phyloP scores from a whole-genome alignment of 2,329 filamentous ascomycete species.

The Apiospora koreana region DNA sequence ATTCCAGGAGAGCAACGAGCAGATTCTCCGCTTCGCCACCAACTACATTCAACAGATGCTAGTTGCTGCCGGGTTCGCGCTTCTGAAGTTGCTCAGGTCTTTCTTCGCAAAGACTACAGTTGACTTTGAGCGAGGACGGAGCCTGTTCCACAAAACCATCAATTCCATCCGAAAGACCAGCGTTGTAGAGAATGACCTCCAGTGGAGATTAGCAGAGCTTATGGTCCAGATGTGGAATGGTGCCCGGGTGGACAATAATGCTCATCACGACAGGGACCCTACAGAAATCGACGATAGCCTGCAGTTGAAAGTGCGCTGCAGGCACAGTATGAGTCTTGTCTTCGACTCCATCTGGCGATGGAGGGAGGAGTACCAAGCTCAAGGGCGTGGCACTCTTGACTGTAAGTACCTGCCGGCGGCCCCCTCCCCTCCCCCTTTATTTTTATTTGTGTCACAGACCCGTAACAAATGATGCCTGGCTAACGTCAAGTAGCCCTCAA shows the following conservation, averaged over 20 bases:
- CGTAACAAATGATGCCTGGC: slow-evolving; percentile 27
- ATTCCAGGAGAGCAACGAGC: slow-evolving; percentile 55
- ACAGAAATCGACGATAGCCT: slow-evolving; percentile 67
- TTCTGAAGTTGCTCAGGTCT: slow-evolving; percentile 77
- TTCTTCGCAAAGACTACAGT: slow-evolving; percentile 75
- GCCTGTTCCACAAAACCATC: slow-evolving; percentile 71
- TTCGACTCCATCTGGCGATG: slow-evolving; percentile 86
- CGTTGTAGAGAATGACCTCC: slow-evolving; percentile 75
- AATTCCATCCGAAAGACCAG: slow-evolving; percentile 71
- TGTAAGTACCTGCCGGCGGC: slow-evolving; percentile 51
- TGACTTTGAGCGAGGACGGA: slow-evolving; percentile 66
- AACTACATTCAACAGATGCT: slow-evolving; percentile 86
- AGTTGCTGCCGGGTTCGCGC: slow-evolving; percentile 75
- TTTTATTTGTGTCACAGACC: slow-evolving; percentile 24
- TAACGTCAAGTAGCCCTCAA: slow-evolving; percentile 65
- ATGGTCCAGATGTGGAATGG: slow-evolving; percentile 87
- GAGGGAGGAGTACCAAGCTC: slow-evolving; percentile 76
- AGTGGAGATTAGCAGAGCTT: slow-evolving; percentile 79
- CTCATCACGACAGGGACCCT: slow-evolving; percentile 51
- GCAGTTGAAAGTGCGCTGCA: slow-evolving; percentile 78
- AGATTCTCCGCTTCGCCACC: slow-evolving; percentile 65
- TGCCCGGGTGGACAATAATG: slow-evolving; percentile 51
- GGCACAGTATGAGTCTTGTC: slow-evolving; percentile 83
- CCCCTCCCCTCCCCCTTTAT: slow-evolving; percentile 14
- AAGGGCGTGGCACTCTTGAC: slow-evolving; percentile 70